Evolutionary conservation across 2,329 filamentous ascomycete genomes (phyloP), one percentile per base, ranked within the genome.

Genomic region (Dothiorella sarmentorum): DNA sequence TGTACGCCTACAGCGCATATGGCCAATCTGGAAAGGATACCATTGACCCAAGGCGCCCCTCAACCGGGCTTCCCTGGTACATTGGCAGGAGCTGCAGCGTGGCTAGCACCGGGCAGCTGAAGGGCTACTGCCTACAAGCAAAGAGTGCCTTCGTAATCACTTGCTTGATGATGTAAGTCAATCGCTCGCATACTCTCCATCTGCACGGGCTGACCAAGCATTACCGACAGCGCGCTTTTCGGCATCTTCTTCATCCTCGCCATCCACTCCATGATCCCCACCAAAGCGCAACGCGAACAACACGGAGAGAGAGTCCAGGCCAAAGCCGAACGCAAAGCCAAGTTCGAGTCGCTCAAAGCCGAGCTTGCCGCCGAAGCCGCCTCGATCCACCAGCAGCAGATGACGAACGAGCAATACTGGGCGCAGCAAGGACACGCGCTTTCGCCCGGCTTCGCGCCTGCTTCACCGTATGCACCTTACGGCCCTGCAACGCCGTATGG

Each of bases 21-120:
- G 85, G 87, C 49, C 89, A 92, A 71, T 84, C 87, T 56, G 85
- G 86, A 10, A 86, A 87, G 27, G 89, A 93, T 73, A 83, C 86
- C 67, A 83, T 82, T 63, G 89, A 93, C 71, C 74, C 82, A 5
- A 71, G 78, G 42, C 81, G 85, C 66, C 82, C 81, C 4, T 85
- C 85, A 66, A 78, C 79, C 24, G 79, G 84, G 24, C 82, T 82
- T 17, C 82, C 88, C 6, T 93, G 89, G 89, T 92, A 91, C 71
- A 83, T 92, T 65, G 81, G 82, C 56, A 85, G 88, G 70, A 84
- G 82, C 61, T 93, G 89, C 74, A 77, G 73, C 56, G 78, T 87
- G 35, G 85, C 86, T 2, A 76, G 76, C 56, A 76, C 80, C 4
- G 79, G 79, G 51, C 80, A 82, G 26, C 77, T 82, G 47, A 74